Evolutionary conservation across 176 grass and related monocot species (phyloP).

Genomic region (Elymus sibiricus): DNA sequence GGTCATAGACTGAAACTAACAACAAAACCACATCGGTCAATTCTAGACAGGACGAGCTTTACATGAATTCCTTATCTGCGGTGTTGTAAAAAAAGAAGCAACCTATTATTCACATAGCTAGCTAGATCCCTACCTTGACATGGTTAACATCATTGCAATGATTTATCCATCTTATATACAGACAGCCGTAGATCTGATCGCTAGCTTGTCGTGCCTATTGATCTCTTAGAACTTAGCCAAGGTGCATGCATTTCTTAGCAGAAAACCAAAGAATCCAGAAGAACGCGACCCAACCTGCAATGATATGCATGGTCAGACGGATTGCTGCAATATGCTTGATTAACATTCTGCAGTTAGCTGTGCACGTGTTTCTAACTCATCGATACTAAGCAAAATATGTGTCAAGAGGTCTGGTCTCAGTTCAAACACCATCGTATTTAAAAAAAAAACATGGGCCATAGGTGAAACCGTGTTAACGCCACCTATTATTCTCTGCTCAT

Average conservation of each 20-base stretch:
- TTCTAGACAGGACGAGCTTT: background rate
- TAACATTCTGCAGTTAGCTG: background rate
- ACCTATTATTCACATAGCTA: background rate
- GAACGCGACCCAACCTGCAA: conserved; percentile 72
- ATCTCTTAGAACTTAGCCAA: conserved; percentile 40
- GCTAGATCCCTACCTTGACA: background rate
- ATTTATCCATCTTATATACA: background rate
- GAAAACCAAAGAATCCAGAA: conserved; percentile 59
- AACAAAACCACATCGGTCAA: background rate
- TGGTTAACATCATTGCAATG: background rate
- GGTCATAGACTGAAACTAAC: background rate
- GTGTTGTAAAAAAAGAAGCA: background rate
- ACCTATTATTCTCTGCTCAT: background rate
- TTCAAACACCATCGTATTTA: background rate
- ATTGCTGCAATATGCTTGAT: too few species aligned
- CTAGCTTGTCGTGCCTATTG: conserved; percentile 22
- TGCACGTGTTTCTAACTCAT: too few species aligned
- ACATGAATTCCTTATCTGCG: background rate
- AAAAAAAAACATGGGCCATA: background rate
- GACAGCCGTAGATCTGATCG: background rate
- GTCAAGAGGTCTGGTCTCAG: background rate
- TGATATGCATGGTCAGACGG: background rate
- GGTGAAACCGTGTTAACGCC: background rate
- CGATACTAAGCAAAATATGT: background rate
- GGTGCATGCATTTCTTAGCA: conserved; percentile 42